These are phyloP conservation scores for Cytospora piceicola DNA, from an alignment of 2,329 filamentous ascomycete genomes.

Conservation along the genomic window DNA sequence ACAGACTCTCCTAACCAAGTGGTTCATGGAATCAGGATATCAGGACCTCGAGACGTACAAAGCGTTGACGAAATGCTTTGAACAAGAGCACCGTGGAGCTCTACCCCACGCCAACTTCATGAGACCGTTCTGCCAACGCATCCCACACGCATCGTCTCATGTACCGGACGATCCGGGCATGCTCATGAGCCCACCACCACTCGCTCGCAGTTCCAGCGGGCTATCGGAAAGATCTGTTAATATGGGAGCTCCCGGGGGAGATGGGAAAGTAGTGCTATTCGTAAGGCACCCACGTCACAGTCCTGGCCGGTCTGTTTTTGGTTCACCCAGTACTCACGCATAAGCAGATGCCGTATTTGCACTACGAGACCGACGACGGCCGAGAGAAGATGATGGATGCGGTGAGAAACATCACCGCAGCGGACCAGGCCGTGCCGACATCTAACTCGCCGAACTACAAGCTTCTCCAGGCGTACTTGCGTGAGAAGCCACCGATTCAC, in stretches of 20 bases:
- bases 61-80: conserved; percentile 63
- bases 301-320: background rate
- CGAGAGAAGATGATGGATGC: conserved; percentile 61
- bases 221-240: conserved; percentile 33
- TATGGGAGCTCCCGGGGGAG: conserved; percentile 30
- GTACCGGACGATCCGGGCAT: conserved; percentile 15
- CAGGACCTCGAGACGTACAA: conserved; percentile 67
- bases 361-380: conserved; percentile 63
- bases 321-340: too few relatives aligned
- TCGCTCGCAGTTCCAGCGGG: conserved; percentile 32
- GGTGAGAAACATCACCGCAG: conserved; percentile 41
- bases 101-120: conserved; percentile 65
- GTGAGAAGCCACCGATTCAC: conserved; percentile 53
- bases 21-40: conserved; percentile 65
- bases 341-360: conserved; percentile 64
- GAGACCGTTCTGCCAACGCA: conserved; percentile 61
- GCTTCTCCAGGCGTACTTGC: conserved; percentile 52
- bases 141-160: conserved; percentile 39
- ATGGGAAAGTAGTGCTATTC: conserved; percentile 40
- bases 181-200: conserved; percentile 25
- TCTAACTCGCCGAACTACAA: conserved; percentile 46
- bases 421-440: conserved; percentile 38
- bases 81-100: conserved; percentile 63
- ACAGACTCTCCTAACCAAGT: conserved; percentile 60
- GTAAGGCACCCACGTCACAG: conserved; percentile 6